Evolutionary conservation across 768 basidiomycete species (phyloP).

Genomic region (Rossbeevera mucosa): DNA sequence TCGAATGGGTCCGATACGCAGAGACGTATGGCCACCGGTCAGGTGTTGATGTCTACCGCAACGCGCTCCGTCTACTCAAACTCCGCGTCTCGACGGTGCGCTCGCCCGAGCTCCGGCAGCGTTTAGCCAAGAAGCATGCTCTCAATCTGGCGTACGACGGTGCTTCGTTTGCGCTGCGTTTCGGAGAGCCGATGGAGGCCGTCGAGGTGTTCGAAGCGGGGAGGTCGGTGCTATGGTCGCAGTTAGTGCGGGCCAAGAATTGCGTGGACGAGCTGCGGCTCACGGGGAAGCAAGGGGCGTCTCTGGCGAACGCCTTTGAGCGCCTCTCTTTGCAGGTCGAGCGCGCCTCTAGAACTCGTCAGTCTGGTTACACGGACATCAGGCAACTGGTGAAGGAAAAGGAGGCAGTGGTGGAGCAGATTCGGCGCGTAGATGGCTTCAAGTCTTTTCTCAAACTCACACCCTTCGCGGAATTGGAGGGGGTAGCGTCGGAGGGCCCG

Average conservation of each 20-base stretch:
- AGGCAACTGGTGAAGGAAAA: constrained; percentile 24
- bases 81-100: constrained; percentile 13
- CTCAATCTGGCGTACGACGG: constrained; percentile 25
- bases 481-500: constrained; percentile 31
- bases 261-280: constrained; percentile 25
- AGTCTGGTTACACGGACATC: constrained; percentile 12
- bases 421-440: constrained; percentile 31
- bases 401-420: constrained; percentile 24
- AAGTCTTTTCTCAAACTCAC: constrained; percentile 26
- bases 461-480: constrained; percentile 23
- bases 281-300: constrained; percentile 14
- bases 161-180: constrained; percentile 25
- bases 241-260: constrained; percentile 25
- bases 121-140: constrained; percentile 9
- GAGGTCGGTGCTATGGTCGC: constrained; percentile 33
- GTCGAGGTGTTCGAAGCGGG: constrained; percentile 31
- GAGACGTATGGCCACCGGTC: constrained; percentile 22
- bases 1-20: constrained; percentile 21
- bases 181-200: constrained; percentile 20
- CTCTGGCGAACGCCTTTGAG: constrained; percentile 21
- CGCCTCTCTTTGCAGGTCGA: constrained; percentile 16
- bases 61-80: constrained; percentile 23
- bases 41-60: constrained; percentile 28
- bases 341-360: constrained; percentile 6
- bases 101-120: constrained; percentile 17